Percentiles rank a stretch among this genome's conserved stretches.
These are phyloP conservation scores for Starmerella cellae DNA, from an alignment of 805 yeast genomes.

Conservation along the genomic window DNA sequence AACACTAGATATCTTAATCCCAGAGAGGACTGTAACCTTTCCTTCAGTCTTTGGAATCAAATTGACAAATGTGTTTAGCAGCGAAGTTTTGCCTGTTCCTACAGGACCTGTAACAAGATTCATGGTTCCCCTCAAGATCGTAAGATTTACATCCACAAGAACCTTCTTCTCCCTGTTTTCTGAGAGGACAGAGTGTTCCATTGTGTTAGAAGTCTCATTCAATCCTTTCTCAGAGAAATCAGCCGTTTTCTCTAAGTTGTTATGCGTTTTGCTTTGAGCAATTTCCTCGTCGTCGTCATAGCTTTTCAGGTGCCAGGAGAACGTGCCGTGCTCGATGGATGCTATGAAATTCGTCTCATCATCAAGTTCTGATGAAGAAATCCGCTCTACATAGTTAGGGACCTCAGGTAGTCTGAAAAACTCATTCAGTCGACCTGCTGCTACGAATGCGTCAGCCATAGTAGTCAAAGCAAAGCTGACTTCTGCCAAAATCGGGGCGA, in stretches of 20 bases:
- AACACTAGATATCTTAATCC: constrained; percentile 23
- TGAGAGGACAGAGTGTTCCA: too few relatives aligned
- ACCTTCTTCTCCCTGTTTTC: constrained; percentile 9
- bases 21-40: constrained; percentile 39
- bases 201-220: neutral
- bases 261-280: too few relatives aligned
- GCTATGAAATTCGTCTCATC: neutral
- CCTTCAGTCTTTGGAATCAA: constrained; percentile 50
- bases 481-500: constrained; percentile 7
- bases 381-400: constrained; percentile 24
- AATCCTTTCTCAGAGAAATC: constrained; percentile 12
- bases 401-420: constrained; percentile 29
- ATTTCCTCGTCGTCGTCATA: constrained; percentile 27
- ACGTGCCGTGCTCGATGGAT: constrained; percentile 3
- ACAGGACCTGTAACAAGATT: constrained; percentile 58
- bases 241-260: constrained; percentile 5
- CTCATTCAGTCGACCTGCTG: constrained; percentile 15
- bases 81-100: constrained; percentile 70
- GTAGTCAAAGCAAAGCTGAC: constrained; percentile 35
- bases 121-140: constrained; percentile 33
- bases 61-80: constrained; percentile 58
- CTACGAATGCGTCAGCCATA: constrained; percentile 31
- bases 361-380: neutral
- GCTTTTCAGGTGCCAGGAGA: constrained; percentile 25
- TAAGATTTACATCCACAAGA: constrained; percentile 21